phyloP scores from a whole-genome alignment of 2,329 filamentous ascomycete genomes.

The Scedosporium aurantiacum region DNA sequence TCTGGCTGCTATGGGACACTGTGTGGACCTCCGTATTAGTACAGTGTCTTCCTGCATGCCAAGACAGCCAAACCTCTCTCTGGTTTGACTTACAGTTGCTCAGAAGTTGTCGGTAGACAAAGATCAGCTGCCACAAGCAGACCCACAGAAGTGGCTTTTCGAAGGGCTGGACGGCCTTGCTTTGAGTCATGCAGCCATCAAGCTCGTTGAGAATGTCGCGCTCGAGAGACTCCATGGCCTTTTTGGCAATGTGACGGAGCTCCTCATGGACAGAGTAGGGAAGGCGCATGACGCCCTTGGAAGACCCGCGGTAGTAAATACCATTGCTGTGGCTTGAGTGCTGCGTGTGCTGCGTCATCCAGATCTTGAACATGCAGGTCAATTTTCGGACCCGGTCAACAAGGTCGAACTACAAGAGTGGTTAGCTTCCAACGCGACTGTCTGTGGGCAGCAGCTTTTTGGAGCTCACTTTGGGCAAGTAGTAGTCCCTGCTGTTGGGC shows the following conservation, averaged over 20 bases:
- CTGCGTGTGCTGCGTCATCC: conserved; percentile 23
- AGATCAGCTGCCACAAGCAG: conserved; percentile 37
- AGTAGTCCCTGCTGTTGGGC: conserved; percentile 13
- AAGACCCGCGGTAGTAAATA: conserved; percentile 1
- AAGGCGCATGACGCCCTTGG: conserved; percentile 12
- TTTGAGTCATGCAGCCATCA: conserved; percentile 26
- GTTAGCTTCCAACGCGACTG: not conserved
- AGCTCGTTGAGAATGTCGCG: conserved; percentile 28
- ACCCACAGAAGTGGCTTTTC: conserved; percentile 36
- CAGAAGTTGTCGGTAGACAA: conserved; percentile 34
- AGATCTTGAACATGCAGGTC: conserved; percentile 39
- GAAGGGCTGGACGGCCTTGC: conserved; percentile 24
- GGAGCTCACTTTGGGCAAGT: conserved; percentile 27
- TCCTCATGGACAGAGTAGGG: conserved; percentile 29
- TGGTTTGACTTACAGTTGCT: conserved; percentile 1
- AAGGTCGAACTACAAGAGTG: conserved; percentile 23
- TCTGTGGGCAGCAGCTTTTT: conserved; percentile 11
- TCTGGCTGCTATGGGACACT: not conserved
- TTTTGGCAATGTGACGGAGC: conserved; percentile 26
- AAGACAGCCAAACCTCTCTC: not conserved
- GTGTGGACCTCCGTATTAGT: not conserved
- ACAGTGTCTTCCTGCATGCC: not conserved
- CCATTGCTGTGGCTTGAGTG: conserved; percentile 27
- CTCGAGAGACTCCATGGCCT: conserved; percentile 25
- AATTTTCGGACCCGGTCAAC: conserved; percentile 32